Conservation (phyloP, 2,329 filamentous ascomycete species). For the Neofusicoccum parvum region DNA sequence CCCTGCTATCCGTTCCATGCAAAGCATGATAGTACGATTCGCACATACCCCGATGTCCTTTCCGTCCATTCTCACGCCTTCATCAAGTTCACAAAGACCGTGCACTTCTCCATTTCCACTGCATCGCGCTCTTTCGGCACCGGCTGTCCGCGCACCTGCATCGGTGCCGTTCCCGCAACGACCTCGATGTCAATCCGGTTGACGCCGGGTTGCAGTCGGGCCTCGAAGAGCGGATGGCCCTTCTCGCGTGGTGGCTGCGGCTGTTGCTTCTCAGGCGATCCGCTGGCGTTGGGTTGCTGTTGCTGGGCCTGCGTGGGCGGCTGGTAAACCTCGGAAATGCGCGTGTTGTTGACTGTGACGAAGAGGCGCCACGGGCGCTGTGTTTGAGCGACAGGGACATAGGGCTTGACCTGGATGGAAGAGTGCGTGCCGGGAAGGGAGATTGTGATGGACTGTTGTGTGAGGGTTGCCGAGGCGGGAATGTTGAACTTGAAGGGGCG, state of each 20-base stretch:
- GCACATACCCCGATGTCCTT: too few relatives aligned
- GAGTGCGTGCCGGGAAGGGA: conserved; percentile 68
- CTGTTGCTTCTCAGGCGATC: conserved; percentile 25
- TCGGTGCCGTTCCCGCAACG: conserved; percentile 67
- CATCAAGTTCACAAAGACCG: conserved; percentile 72
- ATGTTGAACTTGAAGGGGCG: conserved; percentile 66
- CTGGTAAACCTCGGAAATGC: conserved; percentile 62
- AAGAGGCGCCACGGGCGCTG: conserved; percentile 76
- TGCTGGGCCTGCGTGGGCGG: conserved; percentile 28
- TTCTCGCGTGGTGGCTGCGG: conserved; percentile 42
- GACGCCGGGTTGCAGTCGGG: conserved; percentile 68
- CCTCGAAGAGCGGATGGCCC: conserved; percentile 73
- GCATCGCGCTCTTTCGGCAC: conserved; percentile 46
- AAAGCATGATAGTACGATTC: too few relatives aligned
- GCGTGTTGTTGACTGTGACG: conserved; percentile 67
- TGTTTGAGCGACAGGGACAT: conserved; percentile 64
- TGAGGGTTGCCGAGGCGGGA: conserved; percentile 64
- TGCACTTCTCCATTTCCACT: conserved; percentile 77
- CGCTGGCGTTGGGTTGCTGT: conserved; percentile 25
- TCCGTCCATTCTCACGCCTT: conserved; percentile 26
- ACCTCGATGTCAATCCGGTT: conserved; percentile 80
- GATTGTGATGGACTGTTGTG: conserved; percentile 73
- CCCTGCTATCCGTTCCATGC: too few relatives aligned
- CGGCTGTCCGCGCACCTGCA: conserved; percentile 25
- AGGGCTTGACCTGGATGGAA: conserved; percentile 70